Base-by-base conservation (phyloP, 495 filamentous ascomycete species). In the Penicillium steckii region DNA sequence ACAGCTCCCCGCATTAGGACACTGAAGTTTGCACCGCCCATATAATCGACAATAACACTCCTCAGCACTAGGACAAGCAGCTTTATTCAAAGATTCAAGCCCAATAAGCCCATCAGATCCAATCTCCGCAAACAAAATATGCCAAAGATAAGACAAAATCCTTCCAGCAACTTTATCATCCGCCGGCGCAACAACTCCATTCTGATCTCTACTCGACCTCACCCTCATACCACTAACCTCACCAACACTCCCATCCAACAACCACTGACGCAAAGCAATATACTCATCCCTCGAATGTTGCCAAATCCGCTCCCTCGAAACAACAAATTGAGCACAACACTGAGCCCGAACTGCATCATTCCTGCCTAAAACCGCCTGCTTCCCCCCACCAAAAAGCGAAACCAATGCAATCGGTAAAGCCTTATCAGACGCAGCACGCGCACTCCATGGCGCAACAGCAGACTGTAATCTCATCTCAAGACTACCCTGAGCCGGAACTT, bases 321-420 rank as follows among this genome's bases (percentile, higher is more conserved):
- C 70, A 13, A 67, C 70, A 55, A 78, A 76, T 43, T 78, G 74
- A 30, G 72, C 73, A 61, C 74, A 78, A 53, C 74, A 78, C 53
- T 75, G 70, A 24, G 73, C 50, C 2, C 75, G 60, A 6, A 78
- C 44, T 4, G 66, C 56, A 44, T 75, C 65, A 22, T 62, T 62
- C 6, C 68, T 50, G 8, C 68, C 60, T 1, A 72, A 62, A 25
- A 43, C 8, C 60, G 23, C 13, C 46, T 30, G 1, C 32, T 52
- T 1, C 12, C 27, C 59, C 4, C 55, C 61, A 12, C 70, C 65
- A 45, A 75, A 76, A 7, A 78, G 45, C 6, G 58, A 26, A n/a
- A 44, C 59, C 18, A 77, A 48, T 1, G 69, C 67, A 1, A 18
- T 17, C 2, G 70, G 69, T 15, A 74, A 51, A 4, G 62, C 64